phyloP scores from a whole-genome alignment of 2,329 filamentous ascomycete genomes.

The Ascochyta viciae-villosae region DNA sequence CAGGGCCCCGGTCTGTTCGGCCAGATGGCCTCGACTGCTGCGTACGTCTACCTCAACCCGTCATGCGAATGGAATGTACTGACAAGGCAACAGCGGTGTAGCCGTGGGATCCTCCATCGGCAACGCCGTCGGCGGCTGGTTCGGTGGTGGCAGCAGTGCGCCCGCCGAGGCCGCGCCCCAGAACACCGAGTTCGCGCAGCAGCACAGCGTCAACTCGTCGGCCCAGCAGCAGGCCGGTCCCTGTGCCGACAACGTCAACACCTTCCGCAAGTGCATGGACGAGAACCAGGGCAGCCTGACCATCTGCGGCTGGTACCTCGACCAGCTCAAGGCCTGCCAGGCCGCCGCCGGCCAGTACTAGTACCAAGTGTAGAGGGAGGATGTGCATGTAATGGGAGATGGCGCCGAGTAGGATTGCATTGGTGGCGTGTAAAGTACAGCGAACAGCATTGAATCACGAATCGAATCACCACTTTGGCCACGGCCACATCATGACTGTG shows the following conservation, averaged over 20 bases:
- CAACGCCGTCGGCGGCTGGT: slow-evolving; percentile 90
- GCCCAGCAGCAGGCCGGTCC: slow-evolving; percentile 40
- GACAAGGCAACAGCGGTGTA: slow-evolving; percentile 74
- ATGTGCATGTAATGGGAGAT: slow-evolving; percentile 2
- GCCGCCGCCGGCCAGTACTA: slow-evolving; percentile 57
- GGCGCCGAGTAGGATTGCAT: no score
- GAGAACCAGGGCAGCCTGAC: slow-evolving; percentile 92
- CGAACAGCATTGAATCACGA: no score
- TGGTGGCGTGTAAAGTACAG: background rate
- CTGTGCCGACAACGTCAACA: slow-evolving; percentile 80
- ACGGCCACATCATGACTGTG: background rate
- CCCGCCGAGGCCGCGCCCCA: slow-evolving; percentile 57
- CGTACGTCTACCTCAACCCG: slow-evolving; percentile 69
- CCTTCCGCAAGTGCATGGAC: slow-evolving; percentile 96
- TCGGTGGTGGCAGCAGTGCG: slow-evolving; percentile 73
- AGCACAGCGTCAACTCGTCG: slow-evolving; percentile 48
- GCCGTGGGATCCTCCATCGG: slow-evolving; percentile 95
- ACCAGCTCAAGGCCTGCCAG: slow-evolving; percentile 76
- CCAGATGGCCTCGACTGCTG: slow-evolving; percentile 96
- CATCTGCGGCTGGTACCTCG: slow-evolving; percentile 97
- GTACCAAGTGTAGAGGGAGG: background rate
- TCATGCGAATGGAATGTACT: background rate
- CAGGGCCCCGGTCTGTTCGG: slow-evolving; percentile 87
- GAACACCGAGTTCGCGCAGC: slow-evolving; percentile 38
- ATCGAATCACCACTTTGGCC: background rate